Base-by-base conservation (phyloP, 2,329 filamentous ascomycete species). In the Magnaporthales sp. region DNA sequence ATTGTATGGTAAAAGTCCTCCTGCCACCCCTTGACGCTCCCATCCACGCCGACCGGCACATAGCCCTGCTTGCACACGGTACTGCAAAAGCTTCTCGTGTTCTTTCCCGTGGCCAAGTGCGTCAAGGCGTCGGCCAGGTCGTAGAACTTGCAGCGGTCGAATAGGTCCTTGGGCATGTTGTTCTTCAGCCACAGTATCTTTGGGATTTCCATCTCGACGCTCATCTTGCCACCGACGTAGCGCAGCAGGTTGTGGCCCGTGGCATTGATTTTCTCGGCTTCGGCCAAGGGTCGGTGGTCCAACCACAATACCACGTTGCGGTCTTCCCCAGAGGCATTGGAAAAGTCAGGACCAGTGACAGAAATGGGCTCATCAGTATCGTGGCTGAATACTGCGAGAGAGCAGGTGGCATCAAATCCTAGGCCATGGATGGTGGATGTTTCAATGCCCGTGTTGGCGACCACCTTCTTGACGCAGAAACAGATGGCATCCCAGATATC, bases 121-220 rank as follows among this genome's bases (percentile, higher is more conserved):
- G 95, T 98, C 67, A 99, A 84, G 13, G 93, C 95, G 78, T 99
- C 95, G 0, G 89, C 89, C 73, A 99, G 80, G 75, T 99, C 95
- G 77, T 97, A 99, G 76, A 99, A 99, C 78, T 97, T 97, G 87
- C 93, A 97, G 69, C 90, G 88, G 67, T 89, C 89, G 73, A 98
- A 99, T 19, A 95, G 83, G 73, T 97, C 91, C 66, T 90, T 84
- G 2, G 95, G 91, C 95, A 99, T 98, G 80, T 98, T 87, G 79
- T 97, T 97, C 85, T 98, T 98, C 75, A 99, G 84, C 95, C 95
- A 99, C 67, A 98, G 84, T 1, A 97, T 92, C 80, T 99, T 99
- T 70, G 95, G 95, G 67, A 99, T 96, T 78, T 99, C 95, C 95
- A 99, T 99, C 82, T 99, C 95, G 70, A 97, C 94, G 76, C 92